These are phyloP conservation scores for Pezicula carpinea DNA, from an alignment of 2,329 filamentous ascomycete species.

Conservation along the genomic window DNA sequence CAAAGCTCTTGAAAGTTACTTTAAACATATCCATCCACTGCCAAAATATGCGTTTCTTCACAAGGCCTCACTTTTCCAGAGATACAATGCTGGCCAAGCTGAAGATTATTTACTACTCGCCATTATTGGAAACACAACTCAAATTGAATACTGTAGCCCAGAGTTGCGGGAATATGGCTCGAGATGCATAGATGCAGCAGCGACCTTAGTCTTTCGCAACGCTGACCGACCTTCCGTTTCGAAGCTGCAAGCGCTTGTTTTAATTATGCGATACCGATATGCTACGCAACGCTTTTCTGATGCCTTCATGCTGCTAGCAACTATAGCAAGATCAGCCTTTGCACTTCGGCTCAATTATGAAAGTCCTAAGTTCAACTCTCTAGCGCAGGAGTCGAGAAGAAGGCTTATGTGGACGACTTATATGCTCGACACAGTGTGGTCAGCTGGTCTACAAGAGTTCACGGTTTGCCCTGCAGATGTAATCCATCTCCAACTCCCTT, in stretches of 20 bases:
- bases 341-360: slow-evolving; percentile 1
- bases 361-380: background rate
- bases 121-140: background rate
- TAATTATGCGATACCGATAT: background rate
- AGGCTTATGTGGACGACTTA: slow-evolving; percentile 2
- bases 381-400: background rate
- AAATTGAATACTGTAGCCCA: background rate
- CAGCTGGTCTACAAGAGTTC: background rate
- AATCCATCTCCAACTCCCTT: background rate
- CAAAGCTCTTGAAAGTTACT: background rate
- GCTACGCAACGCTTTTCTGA: background rate
- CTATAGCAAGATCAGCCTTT: background rate
- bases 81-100: background rate
- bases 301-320: background rate
- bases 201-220: background rate
- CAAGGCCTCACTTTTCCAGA: background rate
- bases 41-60: background rate
- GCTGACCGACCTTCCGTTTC: background rate
- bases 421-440: background rate
- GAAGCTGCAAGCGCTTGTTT: background rate
- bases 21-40: slow-evolving; percentile 1
- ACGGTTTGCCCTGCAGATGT: slow-evolving; percentile 1
- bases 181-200: background rate
- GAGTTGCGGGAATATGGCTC: background rate
- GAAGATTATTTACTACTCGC: background rate